A percentile compares a stretch with the other conserved stretches of the same genome.
phyloP scores from a whole-genome alignment of 805 yeast species.

The Candida taoyuanica region DNA sequence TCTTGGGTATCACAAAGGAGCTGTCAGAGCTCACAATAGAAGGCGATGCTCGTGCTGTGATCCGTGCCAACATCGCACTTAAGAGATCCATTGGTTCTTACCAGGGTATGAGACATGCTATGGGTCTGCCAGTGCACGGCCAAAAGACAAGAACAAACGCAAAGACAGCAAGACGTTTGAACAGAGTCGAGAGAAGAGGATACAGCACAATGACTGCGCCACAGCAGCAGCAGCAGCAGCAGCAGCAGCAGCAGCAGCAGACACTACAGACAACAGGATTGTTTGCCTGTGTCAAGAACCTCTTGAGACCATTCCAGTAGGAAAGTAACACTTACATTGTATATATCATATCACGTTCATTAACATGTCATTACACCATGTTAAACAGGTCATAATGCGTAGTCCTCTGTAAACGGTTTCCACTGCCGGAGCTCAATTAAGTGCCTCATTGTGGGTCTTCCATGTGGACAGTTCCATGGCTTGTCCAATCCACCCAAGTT shows the following conservation, averaged over 20 bases:
- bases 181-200: constrained; percentile 64
- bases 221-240: background rate
- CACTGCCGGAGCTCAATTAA: constrained; percentile 55
- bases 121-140: constrained; percentile 80
- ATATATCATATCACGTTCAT: no score
- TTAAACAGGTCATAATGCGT: constrained; percentile 29
- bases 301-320: constrained; percentile 16
- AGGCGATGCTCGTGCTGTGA: constrained; percentile 67
- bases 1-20: constrained; percentile 83
- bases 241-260: background rate
- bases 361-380: no score
- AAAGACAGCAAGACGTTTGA: constrained; percentile 80
- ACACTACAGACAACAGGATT: constrained; percentile 11
- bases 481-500: constrained; percentile 70
- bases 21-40: constrained; percentile 79
- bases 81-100: constrained; percentile 81
- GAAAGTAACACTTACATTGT: no score
- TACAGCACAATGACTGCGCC: constrained; percentile 18
- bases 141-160: constrained; percentile 92
- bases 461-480: constrained; percentile 97
- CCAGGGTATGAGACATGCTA: constrained; percentile 84
- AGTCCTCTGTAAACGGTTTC: constrained; percentile 42
- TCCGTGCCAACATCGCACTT: constrained; percentile 70
- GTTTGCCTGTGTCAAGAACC: constrained; percentile 23
- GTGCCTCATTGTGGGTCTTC: constrained; percentile 95